Conservation (phyloP, 139 green algal genomes). For the Picochlorum sp. region DNA sequence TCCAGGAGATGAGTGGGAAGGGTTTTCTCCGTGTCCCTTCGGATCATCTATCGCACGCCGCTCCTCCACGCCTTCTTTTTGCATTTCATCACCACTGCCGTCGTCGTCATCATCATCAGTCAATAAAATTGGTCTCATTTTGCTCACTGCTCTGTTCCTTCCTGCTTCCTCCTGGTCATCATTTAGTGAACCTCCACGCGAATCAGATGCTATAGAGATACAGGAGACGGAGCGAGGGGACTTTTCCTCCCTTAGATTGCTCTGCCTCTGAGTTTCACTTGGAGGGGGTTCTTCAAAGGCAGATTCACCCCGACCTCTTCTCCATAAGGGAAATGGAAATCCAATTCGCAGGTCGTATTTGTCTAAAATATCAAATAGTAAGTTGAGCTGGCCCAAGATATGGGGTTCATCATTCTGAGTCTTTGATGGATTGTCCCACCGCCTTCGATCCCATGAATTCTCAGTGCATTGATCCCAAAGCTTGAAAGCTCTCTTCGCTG, state of each 20-base stretch:
- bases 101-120: too few relatives aligned
- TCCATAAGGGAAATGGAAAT: conserved; percentile 9
- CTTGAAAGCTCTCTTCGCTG: not conserved
- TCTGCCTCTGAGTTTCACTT: not conserved
- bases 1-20: too few relatives aligned
- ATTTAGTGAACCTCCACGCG: too few relatives aligned
- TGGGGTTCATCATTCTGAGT: conserved; percentile 11
- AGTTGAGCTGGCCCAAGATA: not conserved
- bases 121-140: too few relatives aligned
- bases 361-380: conserved; percentile 5
- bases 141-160: too few relatives aligned
- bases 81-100: not conserved
- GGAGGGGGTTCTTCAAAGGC: not conserved
- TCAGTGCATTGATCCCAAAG: conserved; percentile 6
- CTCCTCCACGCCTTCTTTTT: not conserved
- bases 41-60: not conserved
- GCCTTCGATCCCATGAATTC: conserved; percentile 9
- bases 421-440: conserved; percentile 11
- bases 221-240: too few relatives aligned
- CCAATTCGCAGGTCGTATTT: conserved; percentile 3
- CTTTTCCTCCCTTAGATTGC: not conserved
- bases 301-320: not conserved
- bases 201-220: too few relatives aligned
- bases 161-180: too few relatives aligned
- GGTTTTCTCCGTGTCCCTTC: too few relatives aligned